phyloP scores from a whole-genome alignment of 1,284 basidiomycete species.

The Ustilago loliicola region DNA sequence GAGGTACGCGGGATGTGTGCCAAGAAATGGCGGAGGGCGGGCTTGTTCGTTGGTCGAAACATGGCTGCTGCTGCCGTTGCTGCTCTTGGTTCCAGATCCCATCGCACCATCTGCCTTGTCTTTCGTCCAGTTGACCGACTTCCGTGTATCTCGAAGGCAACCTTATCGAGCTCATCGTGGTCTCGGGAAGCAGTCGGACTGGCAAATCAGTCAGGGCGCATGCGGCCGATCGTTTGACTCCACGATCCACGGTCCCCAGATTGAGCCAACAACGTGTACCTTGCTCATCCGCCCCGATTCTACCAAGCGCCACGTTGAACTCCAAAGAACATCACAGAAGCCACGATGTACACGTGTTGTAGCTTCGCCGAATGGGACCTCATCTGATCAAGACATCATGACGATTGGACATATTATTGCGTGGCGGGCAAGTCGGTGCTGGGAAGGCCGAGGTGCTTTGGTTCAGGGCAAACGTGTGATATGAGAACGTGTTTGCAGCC shows the following conservation, averaged over 20 bases:
- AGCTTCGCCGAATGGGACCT: background rate
- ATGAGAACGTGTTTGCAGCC: background rate
- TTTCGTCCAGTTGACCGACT: background rate
- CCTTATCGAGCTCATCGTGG: conserved; percentile 5
- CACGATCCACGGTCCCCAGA: background rate
- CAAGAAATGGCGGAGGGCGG: conserved; percentile 6
- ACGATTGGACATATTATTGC: too few relatives aligned
- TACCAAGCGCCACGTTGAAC: background rate
- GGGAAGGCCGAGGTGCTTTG: background rate
- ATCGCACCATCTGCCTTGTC: background rate
- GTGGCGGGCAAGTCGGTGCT: background rate
- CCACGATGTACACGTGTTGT: background rate
- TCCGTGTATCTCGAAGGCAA: background rate
- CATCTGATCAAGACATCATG: background rate
- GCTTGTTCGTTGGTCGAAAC: background rate
- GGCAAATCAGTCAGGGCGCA: background rate
- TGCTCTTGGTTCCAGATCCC: background rate
- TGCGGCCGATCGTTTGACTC: background rate
- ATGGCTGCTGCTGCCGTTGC: conserved; percentile 1
- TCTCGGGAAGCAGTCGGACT: conserved; percentile 4
- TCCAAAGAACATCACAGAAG: conserved; percentile 1
- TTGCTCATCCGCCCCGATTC: background rate
- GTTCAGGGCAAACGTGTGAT: background rate
- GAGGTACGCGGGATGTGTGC: conserved; percentile 6
- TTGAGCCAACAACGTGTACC: background rate